Conservation (phyloP, 352 stramenopile genomes). For the Phytophthora ohioensis region DNA sequence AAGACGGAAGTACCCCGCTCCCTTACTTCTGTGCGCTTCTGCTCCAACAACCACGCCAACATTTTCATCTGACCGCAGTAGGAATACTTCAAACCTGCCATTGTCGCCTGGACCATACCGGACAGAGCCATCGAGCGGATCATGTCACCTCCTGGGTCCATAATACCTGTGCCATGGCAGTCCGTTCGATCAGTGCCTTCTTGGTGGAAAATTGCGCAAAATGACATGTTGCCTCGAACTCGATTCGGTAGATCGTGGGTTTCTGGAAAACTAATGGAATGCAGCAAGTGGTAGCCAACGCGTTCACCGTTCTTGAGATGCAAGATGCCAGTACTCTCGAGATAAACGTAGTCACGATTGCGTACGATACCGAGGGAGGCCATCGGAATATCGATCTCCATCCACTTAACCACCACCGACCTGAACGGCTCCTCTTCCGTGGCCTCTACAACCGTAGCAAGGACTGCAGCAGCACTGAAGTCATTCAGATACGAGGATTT, state of each 20-base stretch:
- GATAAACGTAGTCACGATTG: conserved; percentile 35
- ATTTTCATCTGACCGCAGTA: conserved; percentile 50
- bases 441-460: conserved; percentile 48
- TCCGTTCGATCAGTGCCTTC: conserved; percentile 24
- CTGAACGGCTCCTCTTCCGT: conserved; percentile 52
- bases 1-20: conserved; percentile 1
- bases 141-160: conserved; percentile 34
- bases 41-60: conserved; percentile 32
- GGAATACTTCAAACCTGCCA: conserved; percentile 37
- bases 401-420: conserved; percentile 44
- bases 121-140: conserved; percentile 25
- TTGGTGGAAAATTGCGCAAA: conserved; percentile 45
- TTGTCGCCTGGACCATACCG: conserved; percentile 22
- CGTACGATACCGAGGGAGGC: conserved; percentile 19
- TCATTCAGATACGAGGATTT: conserved; percentile 31
- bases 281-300: conserved; percentile 32
- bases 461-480: conserved; percentile 45
- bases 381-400: conserved; percentile 33
- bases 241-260: conserved; percentile 26
- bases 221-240: conserved; percentile 50
- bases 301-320: conserved; percentile 21
- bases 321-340: conserved; percentile 30
- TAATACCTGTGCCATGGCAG: conserved; percentile 22
- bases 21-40: conserved; percentile 10
- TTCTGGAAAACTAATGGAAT: conserved; percentile 33